Conservation (phyloP, 768 basidiomycete genomes). For the Lentinus tigrinus region DNA sequence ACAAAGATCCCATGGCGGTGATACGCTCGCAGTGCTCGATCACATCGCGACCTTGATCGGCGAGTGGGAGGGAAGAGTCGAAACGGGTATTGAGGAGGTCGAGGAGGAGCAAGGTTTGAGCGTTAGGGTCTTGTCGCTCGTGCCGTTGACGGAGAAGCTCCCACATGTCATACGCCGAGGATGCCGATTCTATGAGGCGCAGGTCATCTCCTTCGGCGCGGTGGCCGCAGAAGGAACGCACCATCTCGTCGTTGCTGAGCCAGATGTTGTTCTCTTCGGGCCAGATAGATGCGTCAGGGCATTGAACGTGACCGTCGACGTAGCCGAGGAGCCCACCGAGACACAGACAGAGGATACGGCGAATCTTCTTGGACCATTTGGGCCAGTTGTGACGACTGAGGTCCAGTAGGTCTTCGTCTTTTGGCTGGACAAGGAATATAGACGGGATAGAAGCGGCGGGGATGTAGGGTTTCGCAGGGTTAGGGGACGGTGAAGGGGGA, state of each 20-base stretch:
- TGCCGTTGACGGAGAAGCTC: not conserved
- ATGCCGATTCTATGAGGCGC: not conserved
- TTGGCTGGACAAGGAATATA: not conserved
- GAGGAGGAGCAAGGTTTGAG: not conserved
- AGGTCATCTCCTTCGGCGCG: not conserved
- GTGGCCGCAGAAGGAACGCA: not conserved
- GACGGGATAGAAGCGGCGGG: not conserved
- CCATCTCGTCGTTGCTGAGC: not conserved
- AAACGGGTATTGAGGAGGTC: not conserved
- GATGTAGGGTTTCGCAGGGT: not conserved
- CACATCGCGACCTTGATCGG: not conserved
- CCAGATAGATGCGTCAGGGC: not conserved
- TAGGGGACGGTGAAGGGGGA: not conserved
- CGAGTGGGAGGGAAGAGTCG: not conserved
- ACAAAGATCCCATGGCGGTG: not conserved
- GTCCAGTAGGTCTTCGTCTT: not conserved
- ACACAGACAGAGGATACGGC: not conserved
- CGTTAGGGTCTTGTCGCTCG: not conserved
- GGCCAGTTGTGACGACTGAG: not conserved
- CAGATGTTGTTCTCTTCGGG: not conserved
- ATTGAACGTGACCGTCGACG: not conserved
- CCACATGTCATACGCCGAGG: not conserved
- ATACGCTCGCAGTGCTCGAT: not conserved
- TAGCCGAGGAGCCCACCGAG: not conserved
- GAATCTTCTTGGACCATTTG: not conserved